Evolutionary conservation across 2,329 filamentous ascomycete species (phyloP).

Genomic region (Thielaviopsis musarum): DNA sequence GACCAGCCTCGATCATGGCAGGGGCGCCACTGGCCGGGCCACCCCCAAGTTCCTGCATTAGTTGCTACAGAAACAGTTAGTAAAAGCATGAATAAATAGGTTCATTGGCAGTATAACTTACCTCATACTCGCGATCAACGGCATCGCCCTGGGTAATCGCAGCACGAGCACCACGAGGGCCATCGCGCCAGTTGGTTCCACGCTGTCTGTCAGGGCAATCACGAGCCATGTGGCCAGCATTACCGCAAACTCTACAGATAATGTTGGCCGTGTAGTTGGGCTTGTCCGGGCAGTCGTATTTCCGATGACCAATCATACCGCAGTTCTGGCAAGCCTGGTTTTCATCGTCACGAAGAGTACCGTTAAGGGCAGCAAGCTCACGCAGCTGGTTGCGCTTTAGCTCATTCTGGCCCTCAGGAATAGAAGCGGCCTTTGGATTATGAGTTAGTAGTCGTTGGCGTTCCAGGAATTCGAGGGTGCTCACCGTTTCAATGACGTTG

Average conservation of each 20-base stretch:
- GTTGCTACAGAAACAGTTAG: slow-evolving; percentile 46
- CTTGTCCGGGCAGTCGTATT: slow-evolving; percentile 95
- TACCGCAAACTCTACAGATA: slow-evolving; percentile 95
- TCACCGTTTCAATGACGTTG: slow-evolving; percentile 94
- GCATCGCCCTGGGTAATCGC: slow-evolving; percentile 52
- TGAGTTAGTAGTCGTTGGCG: slow-evolving; percentile 15
- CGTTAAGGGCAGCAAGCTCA: slow-evolving; percentile 94
- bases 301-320: slow-evolving; percentile 95
- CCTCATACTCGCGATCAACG: slow-evolving; percentile 88
- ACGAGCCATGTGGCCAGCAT: slow-evolving; percentile 93
- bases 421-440: slow-evolving; percentile 66
- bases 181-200: slow-evolving; percentile 75
- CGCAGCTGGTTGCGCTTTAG: slow-evolving; percentile 97
- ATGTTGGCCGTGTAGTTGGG: slow-evolving; percentile 99
- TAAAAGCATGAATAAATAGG: slow-evolving; percentile 12
- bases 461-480: slow-evolving; percentile 20
- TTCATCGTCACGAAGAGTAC: slow-evolving; percentile 95
- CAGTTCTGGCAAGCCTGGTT: slow-evolving; percentile 99
- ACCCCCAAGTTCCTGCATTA: slow-evolving; percentile 92
- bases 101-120: slow-evolving; percentile 27
- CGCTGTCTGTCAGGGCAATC: slow-evolving; percentile 92
- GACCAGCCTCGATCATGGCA: slow-evolving; percentile 74
- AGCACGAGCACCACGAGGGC: slow-evolving; percentile 41
- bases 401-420: slow-evolving; percentile 96
- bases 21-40: slow-evolving; percentile 45